Base-by-base conservation (phyloP, 768 basidiomycete genomes). In the Lactarius akahatsu region DNA sequence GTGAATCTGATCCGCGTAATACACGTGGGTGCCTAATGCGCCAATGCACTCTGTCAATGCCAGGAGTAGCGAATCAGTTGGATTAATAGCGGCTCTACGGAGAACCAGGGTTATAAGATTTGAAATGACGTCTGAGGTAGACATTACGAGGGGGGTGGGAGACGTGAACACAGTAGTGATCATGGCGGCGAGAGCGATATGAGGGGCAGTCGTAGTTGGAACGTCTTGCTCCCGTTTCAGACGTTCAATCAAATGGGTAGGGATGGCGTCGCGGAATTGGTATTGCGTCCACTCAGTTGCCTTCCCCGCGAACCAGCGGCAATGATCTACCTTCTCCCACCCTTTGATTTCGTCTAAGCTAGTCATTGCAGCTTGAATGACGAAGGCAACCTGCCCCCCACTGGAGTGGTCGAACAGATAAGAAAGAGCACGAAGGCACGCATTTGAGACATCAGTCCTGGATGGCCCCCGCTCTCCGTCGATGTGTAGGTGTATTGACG, bases 1-100 rank as follows among this genome's bases (percentile, higher is more conserved):
- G 73, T 94, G 92, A 59, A 95, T 93, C 77, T 98, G 96, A 76
- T 97, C 96, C 45, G 93, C 90, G 73, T 98, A 98, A 79, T 97
- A 96, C 62, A 96, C 87, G 73, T 96, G 94, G 13, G 90, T 87
- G 41, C 94, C 94, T 13, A 98, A 80, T 0, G 94, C 91, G 2
- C 90, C 81, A 52, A 96, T 89, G 72, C 90, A 90, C 62, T 86
- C 81, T 9, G 95, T 89, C 60, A 95, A 74, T 9, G 82, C 76
- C 0, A 86, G 82, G 13, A 98, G 78, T 11, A 94, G 79, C 8
- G 80, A 66, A 71, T 96, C 94, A 13, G 84, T 77, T 1, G 83
- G 78, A 65, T 88, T 82, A 38, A 87, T 78, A 1, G 85, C 79
- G 32, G 87, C 81, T 55, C 91, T 82, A 50, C 91, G 90, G 45